These are phyloP conservation scores for Solanum bulbocastanum DNA, from an alignment of 257 asterid genomes.

Conservation along the genomic window DNA sequence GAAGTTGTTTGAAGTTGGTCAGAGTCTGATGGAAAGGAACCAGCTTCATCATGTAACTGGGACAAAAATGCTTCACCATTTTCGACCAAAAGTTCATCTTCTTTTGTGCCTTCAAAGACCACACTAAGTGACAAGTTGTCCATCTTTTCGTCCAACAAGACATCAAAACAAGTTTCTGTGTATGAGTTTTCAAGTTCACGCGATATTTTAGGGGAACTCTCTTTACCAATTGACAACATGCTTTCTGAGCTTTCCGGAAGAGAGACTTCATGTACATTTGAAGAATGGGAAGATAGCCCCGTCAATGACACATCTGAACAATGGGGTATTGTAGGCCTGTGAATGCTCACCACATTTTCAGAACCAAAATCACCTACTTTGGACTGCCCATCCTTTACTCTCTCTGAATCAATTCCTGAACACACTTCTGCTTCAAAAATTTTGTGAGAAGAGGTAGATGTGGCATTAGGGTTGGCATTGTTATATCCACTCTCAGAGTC, in stretches of 20 bases:
- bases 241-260: constrained; percentile 1
- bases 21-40: constrained; percentile 21
- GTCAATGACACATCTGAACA: constrained; percentile 12
- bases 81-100: constrained; percentile 16
- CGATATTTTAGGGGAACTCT: constrained; percentile 1
- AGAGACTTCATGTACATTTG: constrained; percentile 7
- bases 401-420: neutral
- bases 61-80: constrained; percentile 32
- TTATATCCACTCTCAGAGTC: neutral
- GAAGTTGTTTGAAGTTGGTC: constrained; percentile 4
- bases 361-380: constrained; percentile 9
- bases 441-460: neutral
- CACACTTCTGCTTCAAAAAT: constrained; percentile 7
- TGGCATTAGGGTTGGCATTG: neutral
- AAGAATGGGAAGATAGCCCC: neutral
- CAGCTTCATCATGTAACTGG: constrained; percentile 32
- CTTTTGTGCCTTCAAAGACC: constrained; percentile 17
- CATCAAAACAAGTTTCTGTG: constrained; percentile 13
- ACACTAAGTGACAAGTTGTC: constrained; percentile 32
- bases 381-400: constrained; percentile 8
- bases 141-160: constrained; percentile 27
- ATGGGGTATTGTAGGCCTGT: neutral
- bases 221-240: constrained; percentile 13
- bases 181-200: neutral
- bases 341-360: constrained; percentile 2